phyloP scores from a whole-genome alignment of 768 basidiomycete genomes.

The Baorangia bicolor region DNA sequence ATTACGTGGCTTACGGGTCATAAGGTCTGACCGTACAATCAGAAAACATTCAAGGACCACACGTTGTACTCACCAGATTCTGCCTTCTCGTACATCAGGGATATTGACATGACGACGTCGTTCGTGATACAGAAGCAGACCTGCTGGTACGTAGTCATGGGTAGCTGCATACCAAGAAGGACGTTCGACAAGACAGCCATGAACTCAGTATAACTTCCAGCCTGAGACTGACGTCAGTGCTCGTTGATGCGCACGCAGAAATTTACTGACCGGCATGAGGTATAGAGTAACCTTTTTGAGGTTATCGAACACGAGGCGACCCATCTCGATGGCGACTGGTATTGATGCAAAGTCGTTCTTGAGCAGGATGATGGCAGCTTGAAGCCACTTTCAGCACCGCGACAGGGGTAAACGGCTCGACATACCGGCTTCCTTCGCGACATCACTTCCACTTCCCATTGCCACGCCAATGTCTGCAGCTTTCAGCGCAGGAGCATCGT shows the following conservation, averaged over 20 bases:
- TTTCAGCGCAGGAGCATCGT: constrained; percentile 51
- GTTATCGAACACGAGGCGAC: constrained; percentile 59
- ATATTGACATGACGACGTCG: constrained; percentile 50
- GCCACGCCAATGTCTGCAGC: constrained; percentile 57
- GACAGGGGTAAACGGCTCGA: background rate
- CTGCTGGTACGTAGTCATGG: constrained; percentile 53
- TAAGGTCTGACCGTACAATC: constrained; percentile 34
- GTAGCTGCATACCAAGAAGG: constrained; percentile 59
- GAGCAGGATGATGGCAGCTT: constrained; percentile 47
- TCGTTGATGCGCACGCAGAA: background rate
- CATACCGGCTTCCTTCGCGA: constrained; percentile 55
- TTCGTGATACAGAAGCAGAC: constrained; percentile 53
- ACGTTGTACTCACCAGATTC: constrained; percentile 38
- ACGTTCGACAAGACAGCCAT: constrained; percentile 57
- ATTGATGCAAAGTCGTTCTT: constrained; percentile 61
- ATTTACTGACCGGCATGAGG: constrained; percentile 38
- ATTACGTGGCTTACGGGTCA: constrained; percentile 49
- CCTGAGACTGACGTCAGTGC: constrained; percentile 24
- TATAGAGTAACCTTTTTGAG: constrained; percentile 49
- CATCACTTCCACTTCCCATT: constrained; percentile 47
- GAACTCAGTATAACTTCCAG: constrained; percentile 57
- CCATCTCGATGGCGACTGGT: constrained; percentile 55
- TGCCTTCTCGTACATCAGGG: constrained; percentile 51
- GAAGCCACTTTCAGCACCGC: background rate
- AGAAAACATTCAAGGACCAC: background rate